Conservation (phyloP, 306 rosid genomes). For the Quercus ilex region DNA sequence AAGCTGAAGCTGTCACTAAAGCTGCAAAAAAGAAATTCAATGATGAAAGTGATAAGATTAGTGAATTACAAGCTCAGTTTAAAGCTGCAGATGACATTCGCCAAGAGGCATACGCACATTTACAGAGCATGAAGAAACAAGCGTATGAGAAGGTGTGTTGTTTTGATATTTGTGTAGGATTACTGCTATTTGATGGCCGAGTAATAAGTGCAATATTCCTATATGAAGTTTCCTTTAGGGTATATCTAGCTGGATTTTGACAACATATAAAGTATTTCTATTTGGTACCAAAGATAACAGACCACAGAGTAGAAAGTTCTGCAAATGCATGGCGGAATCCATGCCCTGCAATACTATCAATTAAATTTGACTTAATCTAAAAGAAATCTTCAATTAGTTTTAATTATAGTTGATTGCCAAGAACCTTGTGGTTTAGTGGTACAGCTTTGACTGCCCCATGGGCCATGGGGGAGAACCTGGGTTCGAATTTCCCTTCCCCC, state of each 20-base stretch:
- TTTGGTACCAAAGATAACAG: neutral
- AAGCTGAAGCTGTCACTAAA: slow-evolving; percentile 51
- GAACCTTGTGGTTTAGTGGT: too few species aligned
- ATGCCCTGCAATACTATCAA: neutral
- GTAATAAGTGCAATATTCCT: neutral
- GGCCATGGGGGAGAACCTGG: too few species aligned
- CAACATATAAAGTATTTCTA: neutral
- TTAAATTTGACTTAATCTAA: neutral
- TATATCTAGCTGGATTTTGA: neutral
- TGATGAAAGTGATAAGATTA: slow-evolving; percentile 39
- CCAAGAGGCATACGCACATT: slow-evolving; percentile 66
- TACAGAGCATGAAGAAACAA: slow-evolving; percentile 55
- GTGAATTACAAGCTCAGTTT: slow-evolving; percentile 39
- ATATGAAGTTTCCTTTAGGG: neutral
- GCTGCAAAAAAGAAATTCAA: slow-evolving; percentile 54
- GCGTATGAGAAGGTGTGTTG: slow-evolving; percentile 58
- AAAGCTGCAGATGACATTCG: slow-evolving; percentile 68
- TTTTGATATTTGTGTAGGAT: neutral
- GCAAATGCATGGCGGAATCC: neutral
- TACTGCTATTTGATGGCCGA: neutral
- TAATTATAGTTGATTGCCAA: neutral
- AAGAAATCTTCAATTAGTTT: neutral
- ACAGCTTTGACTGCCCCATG: too few species aligned
- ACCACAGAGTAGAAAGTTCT: neutral
- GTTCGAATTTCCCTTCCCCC: too few species aligned